Evolutionary conservation across 306 rosid species (phyloP).

Genomic region (Inga laurina): DNA sequence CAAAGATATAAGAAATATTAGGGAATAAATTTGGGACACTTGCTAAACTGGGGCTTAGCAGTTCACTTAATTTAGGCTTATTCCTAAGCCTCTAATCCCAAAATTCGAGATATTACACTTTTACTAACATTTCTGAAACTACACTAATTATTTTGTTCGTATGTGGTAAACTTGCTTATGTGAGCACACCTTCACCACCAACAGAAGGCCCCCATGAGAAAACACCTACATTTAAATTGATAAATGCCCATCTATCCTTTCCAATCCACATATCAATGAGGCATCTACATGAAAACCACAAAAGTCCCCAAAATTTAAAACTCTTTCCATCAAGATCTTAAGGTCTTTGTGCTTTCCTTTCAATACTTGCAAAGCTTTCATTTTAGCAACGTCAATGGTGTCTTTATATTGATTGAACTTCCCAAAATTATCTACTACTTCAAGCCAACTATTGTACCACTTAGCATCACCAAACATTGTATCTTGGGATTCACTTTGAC

Average conservation of each 20-base stretch:
- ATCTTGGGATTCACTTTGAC: slow-evolving; percentile 91
- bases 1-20: no score
- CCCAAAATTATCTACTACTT: slow-evolving; percentile 59
- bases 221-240: slow-evolving; percentile 94
- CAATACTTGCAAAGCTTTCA: slow-evolving; percentile 76
- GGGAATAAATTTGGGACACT: no score
- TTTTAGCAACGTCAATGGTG: slow-evolving; percentile 50
- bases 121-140: no score
- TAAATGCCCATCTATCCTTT: slow-evolving; percentile 90
- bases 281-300: slow-evolving; percentile 72
- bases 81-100: no score
- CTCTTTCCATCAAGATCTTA: slow-evolving; percentile 58
- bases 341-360: slow-evolving; percentile 77
- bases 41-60: no score
- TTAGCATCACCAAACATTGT: slow-evolving; percentile 75
- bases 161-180: slow-evolving; percentile 77
- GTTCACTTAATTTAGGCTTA: no score
- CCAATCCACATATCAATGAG: slow-evolving; percentile 97
- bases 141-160: slow-evolving; percentile 58
- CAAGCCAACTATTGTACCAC: slow-evolving; percentile 77
- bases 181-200: slow-evolving; percentile 99
- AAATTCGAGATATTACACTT: no score
- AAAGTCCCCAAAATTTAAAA: slow-evolving; percentile 67
- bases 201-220: slow-evolving; percentile 98
- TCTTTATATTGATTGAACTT: slow-evolving; percentile 60